Percentiles rank a stretch among this genome's conserved stretches.
phyloP scores from a whole-genome alignment of 306 rosid species.

The Quercus variabilis region DNA sequence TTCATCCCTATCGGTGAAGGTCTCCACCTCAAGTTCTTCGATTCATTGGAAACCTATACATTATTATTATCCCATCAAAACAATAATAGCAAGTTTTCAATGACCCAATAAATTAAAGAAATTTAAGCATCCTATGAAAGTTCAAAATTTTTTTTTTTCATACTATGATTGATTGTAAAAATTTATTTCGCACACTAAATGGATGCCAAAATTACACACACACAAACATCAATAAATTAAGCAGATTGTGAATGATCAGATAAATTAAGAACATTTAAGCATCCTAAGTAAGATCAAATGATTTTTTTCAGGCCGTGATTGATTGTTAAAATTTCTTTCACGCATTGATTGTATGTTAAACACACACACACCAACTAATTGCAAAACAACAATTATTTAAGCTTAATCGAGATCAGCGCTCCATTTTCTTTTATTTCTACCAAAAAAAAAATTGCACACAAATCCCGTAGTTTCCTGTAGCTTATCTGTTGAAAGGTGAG shows the following conservation, averaged over 20 bases:
- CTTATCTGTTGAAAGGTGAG: too few species aligned
- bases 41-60: slow-evolving; percentile 49
- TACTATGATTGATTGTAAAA: too few species aligned
- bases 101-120: too few species aligned
- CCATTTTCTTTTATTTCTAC: not conserved
- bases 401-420: not conserved
- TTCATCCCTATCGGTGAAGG: slow-evolving; percentile 61
- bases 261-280: not conserved
- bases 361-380: not conserved
- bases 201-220: too few species aligned
- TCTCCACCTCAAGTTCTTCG: slow-evolving; percentile 65
- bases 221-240: too few species aligned
- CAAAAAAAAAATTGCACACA: not conserved
- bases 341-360: not conserved
- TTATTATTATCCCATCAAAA: slow-evolving; percentile 18
- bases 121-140: too few species aligned
- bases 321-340: not conserved
- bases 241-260: not conserved
- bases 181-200: too few species aligned
- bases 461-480: too few species aligned
- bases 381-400: not conserved
- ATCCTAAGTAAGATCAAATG: not conserved
- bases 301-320: not conserved
- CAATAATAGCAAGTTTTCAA: too few species aligned
- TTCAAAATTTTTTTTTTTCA: too few species aligned